Conservation (phyloP, 495 filamentous ascomycete species). For the Trichoderma virens region DNA sequence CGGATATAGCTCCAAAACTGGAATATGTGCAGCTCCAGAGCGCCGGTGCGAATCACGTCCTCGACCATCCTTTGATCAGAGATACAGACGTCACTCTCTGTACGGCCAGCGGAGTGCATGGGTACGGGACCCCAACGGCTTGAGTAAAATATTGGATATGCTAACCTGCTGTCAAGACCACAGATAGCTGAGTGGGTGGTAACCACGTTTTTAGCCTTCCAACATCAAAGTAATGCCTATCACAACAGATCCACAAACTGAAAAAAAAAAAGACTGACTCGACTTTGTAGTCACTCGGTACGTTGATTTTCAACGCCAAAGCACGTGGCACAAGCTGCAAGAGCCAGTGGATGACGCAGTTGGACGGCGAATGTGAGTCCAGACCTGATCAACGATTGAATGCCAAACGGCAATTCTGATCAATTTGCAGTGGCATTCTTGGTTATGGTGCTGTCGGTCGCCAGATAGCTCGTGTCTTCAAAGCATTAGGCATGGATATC, state of each 20-base stretch:
- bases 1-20: slow-evolving; percentile 46
- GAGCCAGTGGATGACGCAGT: slow-evolving; percentile 35
- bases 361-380: slow-evolving; percentile 37
- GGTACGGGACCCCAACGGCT: not conserved
- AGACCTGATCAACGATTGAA: not conserved
- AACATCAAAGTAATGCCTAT: slow-evolving; percentile 30
- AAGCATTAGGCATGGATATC: slow-evolving; percentile 71
- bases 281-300: slow-evolving; percentile 38
- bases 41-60: slow-evolving; percentile 65
- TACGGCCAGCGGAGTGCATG: not conserved
- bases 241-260: not conserved
- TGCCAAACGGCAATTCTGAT: not conserved
- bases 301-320: slow-evolving; percentile 43
- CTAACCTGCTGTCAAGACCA: slow-evolving; percentile 32
- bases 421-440: slow-evolving; percentile 53
- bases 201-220: slow-evolving; percentile 40
- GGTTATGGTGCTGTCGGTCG: slow-evolving; percentile 82
- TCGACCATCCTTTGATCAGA: slow-evolving; percentile 54
- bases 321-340: slow-evolving; percentile 38
- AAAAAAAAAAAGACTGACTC: not conserved
- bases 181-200: slow-evolving; percentile 80
- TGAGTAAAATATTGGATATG: not conserved
- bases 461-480: slow-evolving; percentile 62
- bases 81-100: not conserved
- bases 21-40: slow-evolving; percentile 67